phyloP scores from a whole-genome alignment of 2,329 filamentous ascomycete genomes.

The Immersiporthe knoxdaviesiana region DNA sequence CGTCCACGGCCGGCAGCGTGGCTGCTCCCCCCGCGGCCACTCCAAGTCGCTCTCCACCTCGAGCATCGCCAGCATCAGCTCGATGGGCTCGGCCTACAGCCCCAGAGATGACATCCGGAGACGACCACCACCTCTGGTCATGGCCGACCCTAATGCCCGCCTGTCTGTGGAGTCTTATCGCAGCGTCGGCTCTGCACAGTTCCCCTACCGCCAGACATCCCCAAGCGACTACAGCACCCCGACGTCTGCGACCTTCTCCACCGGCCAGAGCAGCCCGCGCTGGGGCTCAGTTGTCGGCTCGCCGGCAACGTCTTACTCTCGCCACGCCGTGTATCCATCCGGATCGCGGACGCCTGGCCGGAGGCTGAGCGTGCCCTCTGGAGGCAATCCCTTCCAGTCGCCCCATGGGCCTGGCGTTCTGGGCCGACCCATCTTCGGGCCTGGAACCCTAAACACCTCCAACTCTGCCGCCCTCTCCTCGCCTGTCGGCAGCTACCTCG shows the following conservation, averaged over 20 bases:
- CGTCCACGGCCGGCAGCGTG: conserved; percentile 76
- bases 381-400: conserved; percentile 72
- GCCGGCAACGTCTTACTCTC: conserved; percentile 70
- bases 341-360: conserved; percentile 70
- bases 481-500: conserved; percentile 60
- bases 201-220: conserved; percentile 68
- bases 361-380: conserved; percentile 81
- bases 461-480: conserved; percentile 58
- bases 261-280: conserved; percentile 74
- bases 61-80: conserved; percentile 77
- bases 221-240: conserved; percentile 80
- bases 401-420: conserved; percentile 55
- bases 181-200: conserved; percentile 65
- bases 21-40: conserved; percentile 76
- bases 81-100: conserved; percentile 67
- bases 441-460: conserved; percentile 59
- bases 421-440: conserved; percentile 58
- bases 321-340: conserved; percentile 71
- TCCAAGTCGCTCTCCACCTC: conserved; percentile 85
- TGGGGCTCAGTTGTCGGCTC: conserved; percentile 72
- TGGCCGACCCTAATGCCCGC: conserved; percentile 71
- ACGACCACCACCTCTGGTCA: conserved; percentile 79
- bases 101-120: conserved; percentile 69
- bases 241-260: conserved; percentile 81
- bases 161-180: conserved; percentile 71